A percentile compares a stretch with the other conserved stretches of the same genome.
phyloP scores from a whole-genome alignment of 768 basidiomycete species.

The Leccinellum luteum region DNA sequence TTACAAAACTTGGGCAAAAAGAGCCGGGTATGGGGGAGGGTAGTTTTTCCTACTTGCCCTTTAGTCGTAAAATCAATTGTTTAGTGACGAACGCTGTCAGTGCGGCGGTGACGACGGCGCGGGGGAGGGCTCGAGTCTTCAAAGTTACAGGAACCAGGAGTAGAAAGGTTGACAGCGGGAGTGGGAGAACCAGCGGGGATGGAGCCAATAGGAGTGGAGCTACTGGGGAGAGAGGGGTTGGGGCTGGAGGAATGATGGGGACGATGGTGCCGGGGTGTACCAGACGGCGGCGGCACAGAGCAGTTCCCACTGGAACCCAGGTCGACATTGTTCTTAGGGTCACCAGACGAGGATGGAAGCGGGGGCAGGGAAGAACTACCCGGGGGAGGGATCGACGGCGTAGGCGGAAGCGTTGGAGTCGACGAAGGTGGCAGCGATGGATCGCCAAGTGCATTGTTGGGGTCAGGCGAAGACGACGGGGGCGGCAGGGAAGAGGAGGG shows the following conservation, averaged over 20 bases:
- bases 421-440: neutral
- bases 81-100: neutral
- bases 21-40: neutral
- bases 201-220: neutral
- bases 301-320: too few species aligned
- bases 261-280: neutral
- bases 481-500: neutral
- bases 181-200: neutral
- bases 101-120: slow-evolving; percentile 4
- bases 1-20: neutral
- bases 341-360: neutral
- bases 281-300: neutral
- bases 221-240: neutral
- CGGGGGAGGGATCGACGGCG: neutral
- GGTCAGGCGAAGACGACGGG: neutral
- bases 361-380: neutral
- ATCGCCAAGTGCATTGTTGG: neutral
- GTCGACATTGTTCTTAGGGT: neutral
- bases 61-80: neutral
- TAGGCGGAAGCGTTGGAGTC: neutral
- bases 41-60: neutral
- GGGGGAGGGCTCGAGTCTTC: neutral
- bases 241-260: neutral
- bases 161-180: neutral
- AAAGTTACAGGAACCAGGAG: neutral